Evolutionary conservation across 345 rosid species (phyloP).

Genomic region (Ailanthus altissimus): DNA sequence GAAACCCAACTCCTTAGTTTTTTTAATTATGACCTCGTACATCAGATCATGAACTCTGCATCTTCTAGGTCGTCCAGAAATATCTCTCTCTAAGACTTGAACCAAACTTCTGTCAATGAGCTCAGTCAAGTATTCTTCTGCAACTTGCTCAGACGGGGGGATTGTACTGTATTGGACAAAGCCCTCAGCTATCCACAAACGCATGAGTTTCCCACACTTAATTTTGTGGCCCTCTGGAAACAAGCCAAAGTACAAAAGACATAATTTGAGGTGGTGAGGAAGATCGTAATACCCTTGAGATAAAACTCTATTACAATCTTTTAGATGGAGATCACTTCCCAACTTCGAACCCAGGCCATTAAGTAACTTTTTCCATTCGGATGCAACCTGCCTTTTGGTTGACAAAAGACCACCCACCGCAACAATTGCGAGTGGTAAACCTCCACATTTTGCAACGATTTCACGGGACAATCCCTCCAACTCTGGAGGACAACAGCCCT

Average conservation of each 20-base stretch:
- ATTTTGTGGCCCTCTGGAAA: slow-evolving; percentile 26
- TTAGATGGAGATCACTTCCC: slow-evolving; percentile 5
- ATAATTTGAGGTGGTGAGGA: slow-evolving; percentile 23
- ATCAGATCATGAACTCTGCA: slow-evolving; percentile 22
- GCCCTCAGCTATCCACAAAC: slow-evolving; percentile 31
- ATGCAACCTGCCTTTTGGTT: background rate
- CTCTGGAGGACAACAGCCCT: slow-evolving; percentile 2
- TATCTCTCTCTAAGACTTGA: background rate
- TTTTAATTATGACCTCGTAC: slow-evolving; percentile 15
- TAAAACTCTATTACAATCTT: slow-evolving; percentile 6
- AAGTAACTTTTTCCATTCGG: slow-evolving; percentile 18
- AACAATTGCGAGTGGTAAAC: slow-evolving; percentile 28
- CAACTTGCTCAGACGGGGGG: slow-evolving; percentile 12
- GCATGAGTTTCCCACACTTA: background rate
- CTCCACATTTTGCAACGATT: slow-evolving; percentile 22
- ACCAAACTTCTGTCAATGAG: slow-evolving; percentile 24
- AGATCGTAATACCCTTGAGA: slow-evolving; percentile 25
- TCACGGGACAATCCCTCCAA: slow-evolving; percentile 3
- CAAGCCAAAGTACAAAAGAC: slow-evolving; percentile 22
- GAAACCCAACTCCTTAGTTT: slow-evolving; percentile 14
- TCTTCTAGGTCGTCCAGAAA: slow-evolving; percentile 9
- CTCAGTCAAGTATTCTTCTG: slow-evolving; percentile 18
- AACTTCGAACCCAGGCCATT: slow-evolving; percentile 7
- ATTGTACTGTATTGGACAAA: slow-evolving; percentile 6
- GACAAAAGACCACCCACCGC: slow-evolving; percentile 18